Percentiles rank a stretch among this genome's conserved stretches.
These are phyloP conservation scores for Moesziomyces sp. DNA, from an alignment of 1,284 basidiomycete species.

Conservation along the genomic window DNA sequence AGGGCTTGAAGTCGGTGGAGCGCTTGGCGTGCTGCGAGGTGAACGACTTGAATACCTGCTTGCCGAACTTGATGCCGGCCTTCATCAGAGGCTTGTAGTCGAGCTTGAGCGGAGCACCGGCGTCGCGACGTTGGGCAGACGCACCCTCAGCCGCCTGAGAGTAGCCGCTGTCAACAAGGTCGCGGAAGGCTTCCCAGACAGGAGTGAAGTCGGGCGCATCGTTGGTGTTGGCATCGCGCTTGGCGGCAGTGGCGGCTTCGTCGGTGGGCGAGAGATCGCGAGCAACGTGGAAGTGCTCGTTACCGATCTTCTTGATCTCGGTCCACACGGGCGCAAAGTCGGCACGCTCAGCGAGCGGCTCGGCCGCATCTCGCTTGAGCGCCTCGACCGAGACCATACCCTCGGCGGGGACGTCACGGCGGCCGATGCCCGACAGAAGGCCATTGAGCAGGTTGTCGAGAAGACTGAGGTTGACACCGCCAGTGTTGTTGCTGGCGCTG, in stretches of 20 bases:
- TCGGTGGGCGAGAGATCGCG: constrained; percentile 13
- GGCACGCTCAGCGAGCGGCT: constrained; percentile 26
- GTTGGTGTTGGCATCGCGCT: constrained; percentile 21
- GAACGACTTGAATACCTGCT: constrained; percentile 46
- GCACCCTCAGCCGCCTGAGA: constrained; percentile 18
- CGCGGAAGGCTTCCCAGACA: constrained; percentile 53
- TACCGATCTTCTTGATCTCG: constrained; percentile 51
- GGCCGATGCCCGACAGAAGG: constrained; percentile 35
- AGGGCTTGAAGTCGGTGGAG: constrained; percentile 73
- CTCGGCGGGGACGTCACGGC: constrained; percentile 19
- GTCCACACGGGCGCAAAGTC: constrained; percentile 54
- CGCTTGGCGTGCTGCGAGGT: constrained; percentile 40
- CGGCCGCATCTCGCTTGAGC: constrained; percentile 22
- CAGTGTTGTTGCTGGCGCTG: constrained; percentile 39
- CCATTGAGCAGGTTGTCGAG: constrained; percentile 54
- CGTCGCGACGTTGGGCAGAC: constrained; percentile 22
- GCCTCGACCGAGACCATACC: constrained; percentile 18
- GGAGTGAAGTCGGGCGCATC: constrained; percentile 43
- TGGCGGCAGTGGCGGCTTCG: constrained; percentile 6
- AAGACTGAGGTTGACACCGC: constrained; percentile 48
- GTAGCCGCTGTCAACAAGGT: constrained; percentile 52
- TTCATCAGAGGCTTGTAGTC: constrained; percentile 51
- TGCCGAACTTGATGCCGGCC: constrained; percentile 35
- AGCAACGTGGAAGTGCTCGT: constrained; percentile 40
- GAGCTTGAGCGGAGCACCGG: constrained; percentile 19